A percentile compares a stretch with the other conserved stretches of the same genome.
Conservation (phyloP, 2,329 filamentous ascomycete species). For the Dothideomycetes sp. region DNA sequence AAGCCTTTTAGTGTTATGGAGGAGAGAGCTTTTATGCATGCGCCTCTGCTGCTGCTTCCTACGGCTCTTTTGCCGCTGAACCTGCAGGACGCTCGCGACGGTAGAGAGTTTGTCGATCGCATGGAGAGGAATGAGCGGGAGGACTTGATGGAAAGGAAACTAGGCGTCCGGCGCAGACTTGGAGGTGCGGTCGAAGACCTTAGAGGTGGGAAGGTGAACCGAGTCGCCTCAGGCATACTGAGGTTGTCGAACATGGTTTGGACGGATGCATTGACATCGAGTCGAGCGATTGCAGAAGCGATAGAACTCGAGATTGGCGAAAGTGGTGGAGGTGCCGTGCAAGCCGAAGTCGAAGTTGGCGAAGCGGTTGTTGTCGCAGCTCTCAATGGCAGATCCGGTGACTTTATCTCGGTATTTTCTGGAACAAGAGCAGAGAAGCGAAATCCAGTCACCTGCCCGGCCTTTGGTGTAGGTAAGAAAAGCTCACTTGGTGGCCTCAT, state of each 20-base stretch:
- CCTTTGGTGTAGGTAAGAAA: conserved; percentile 6
- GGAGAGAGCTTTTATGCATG: background rate
- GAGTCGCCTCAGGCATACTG: conserved; percentile 5
- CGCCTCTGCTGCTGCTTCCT: conserved; percentile 4
- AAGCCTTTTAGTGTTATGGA: background rate
- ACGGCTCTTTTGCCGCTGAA: background rate
- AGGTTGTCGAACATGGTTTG: conserved; percentile 6
- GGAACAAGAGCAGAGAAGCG: conserved; percentile 1
- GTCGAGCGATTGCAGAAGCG: conserved; percentile 1
- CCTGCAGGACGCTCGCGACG: background rate
- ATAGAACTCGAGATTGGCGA: conserved; percentile 2
- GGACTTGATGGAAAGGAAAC: conserved; percentile 5
- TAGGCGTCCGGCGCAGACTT: conserved; percentile 1
- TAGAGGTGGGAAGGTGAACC: conserved; percentile 7
- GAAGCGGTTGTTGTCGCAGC: background rate
- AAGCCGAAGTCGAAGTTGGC: background rate
- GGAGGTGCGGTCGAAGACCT: conserved; percentile 8
- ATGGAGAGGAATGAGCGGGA: background rate
- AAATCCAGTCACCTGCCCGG: background rate
- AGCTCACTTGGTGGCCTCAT: conserved; percentile 9
- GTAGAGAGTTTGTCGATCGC: no score
- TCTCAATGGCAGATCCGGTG: no score
- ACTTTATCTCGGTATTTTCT: no score
- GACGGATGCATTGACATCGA: conserved; percentile 2
- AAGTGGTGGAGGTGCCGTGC: background rate